Evolutionary conservation across 768 basidiomycete species (phyloP), one percentile per base, ranked within the genome.

Genomic region (Leccinum pellstonianum): DNA sequence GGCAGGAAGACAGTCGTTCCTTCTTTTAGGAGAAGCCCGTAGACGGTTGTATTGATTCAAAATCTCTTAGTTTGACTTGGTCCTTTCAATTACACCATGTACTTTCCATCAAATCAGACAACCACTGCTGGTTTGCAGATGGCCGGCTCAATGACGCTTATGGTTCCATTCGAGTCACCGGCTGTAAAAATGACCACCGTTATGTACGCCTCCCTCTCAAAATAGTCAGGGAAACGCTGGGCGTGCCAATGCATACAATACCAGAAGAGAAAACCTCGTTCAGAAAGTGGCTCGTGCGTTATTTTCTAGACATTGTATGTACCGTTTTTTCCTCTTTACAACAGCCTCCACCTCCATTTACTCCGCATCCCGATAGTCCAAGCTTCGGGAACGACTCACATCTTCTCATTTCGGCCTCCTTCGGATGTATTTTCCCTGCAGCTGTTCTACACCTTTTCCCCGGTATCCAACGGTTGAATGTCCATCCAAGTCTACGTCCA

Each of bases 401-500:
- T 60, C 68, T 95, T 31, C 79, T 97, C 10, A 68, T 98, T 5
- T 93, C 94, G 1, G 92, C 95, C 5, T 96, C 95, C 1, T 96
- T 96, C 63, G 95, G 95, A 1, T 87, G 90, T 50, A 93, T 95
- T 63, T 80, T 98, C 12, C 82, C 91, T 0, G 69, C 77, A 5
- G 67, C 77, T 3, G 76, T 90, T 55, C 83, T 97, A 14, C 68
- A 77, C 15, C 77, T 80, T 43, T 96, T 96, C 67, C 79, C 76
- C 0, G 77, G 77, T 0, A 66, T 72, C 0, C 82, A 84, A 50
- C 77, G 88, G 23, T 77, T 98, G 41, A 98, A 98, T 67, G 85
- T 98, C 6, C 95, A 98, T 66, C 93, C 94, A 0, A 95, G 94
- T 37, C 76, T 93, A 0, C 80, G 96, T 35, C 95, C 95, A 0